phyloP scores from a whole-genome alignment of 768 basidiomycete species.

The Erythrobasidium yunnanense region DNA sequence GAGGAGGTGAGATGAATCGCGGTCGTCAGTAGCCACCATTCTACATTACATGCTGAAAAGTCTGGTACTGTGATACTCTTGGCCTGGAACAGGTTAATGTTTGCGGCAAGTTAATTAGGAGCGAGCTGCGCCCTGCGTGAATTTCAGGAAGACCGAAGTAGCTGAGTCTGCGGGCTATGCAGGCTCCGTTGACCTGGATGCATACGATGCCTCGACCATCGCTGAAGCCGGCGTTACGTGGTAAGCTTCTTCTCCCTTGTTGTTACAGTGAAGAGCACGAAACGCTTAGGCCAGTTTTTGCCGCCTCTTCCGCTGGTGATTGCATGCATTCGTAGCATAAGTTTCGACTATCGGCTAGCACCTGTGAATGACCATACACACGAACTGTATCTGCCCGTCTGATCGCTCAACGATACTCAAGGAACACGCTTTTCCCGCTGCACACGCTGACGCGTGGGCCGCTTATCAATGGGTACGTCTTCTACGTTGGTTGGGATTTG shows the following conservation, averaged over 20 bases:
- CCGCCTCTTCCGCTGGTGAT: neutral
- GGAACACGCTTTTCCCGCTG: neutral
- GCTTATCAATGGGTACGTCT: neutral
- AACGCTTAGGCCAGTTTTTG: neutral
- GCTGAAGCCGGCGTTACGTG: neutral
- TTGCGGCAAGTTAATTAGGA: neutral
- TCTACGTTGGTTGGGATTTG: neutral
- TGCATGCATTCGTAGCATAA: neutral
- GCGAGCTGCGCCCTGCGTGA: neutral
- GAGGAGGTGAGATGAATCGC: neutral
- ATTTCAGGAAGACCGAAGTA: neutral
- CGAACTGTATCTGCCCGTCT: neutral
- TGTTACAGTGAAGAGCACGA: neutral
- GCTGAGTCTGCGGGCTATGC: neutral
- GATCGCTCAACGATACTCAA: neutral
- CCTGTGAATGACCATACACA: neutral
- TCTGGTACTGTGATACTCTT: neutral
- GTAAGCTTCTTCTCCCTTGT: neutral
- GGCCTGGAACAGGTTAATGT: neutral
- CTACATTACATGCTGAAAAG: neutral
- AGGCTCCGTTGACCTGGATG: neutral
- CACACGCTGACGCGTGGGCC: neutral
- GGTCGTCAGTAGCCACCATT: neutral
- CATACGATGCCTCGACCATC: neutral
- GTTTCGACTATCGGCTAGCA: neutral